These are phyloP conservation scores for Corylus americana DNA, from an alignment of 306 rosid genomes.

Conservation along the genomic window DNA sequence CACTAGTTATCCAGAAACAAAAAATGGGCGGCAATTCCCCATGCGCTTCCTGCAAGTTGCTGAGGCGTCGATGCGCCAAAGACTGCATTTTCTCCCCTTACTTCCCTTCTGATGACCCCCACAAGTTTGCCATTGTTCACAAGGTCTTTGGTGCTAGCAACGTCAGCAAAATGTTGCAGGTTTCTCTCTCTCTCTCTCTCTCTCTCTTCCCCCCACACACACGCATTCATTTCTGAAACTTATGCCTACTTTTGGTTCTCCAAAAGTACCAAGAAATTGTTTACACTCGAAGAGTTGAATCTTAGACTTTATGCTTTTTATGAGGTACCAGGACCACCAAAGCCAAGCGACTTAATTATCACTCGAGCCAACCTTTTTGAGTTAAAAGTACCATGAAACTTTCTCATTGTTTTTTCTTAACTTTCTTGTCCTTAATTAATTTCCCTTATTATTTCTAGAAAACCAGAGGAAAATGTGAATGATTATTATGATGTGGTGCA, in stretches of 20 bases:
- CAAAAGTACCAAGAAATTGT: background rate
- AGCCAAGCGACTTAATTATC: no score
- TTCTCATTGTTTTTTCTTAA: background rate
- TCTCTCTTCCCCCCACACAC: background rate
- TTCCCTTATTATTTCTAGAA: slow-evolving; percentile 1
- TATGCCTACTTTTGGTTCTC: background rate
- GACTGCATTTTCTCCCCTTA: slow-evolving; percentile 91
- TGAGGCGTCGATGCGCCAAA: slow-evolving; percentile 77
- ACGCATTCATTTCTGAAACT: background rate
- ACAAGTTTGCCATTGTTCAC: slow-evolving; percentile 87
- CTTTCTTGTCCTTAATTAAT: background rate
- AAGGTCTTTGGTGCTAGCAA: slow-evolving; percentile 98
- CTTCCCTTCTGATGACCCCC: slow-evolving; percentile 85
- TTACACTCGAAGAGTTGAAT: no score
- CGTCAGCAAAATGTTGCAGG: slow-evolving; percentile 96
- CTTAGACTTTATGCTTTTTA: no score
- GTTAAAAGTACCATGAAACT: no score
- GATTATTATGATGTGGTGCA: slow-evolving; percentile 25
- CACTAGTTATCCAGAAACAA: slow-evolving; percentile 5
- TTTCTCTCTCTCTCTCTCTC: slow-evolving; percentile 13
- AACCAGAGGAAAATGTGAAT: background rate
- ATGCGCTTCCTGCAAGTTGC: slow-evolving; percentile 93
- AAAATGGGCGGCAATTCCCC: slow-evolving; percentile 72
- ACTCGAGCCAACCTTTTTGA: no score
- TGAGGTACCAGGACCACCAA: no score